Evolutionary conservation across 2,329 filamentous ascomycete species (phyloP).

Genomic region (Clonostachys solani): DNA sequence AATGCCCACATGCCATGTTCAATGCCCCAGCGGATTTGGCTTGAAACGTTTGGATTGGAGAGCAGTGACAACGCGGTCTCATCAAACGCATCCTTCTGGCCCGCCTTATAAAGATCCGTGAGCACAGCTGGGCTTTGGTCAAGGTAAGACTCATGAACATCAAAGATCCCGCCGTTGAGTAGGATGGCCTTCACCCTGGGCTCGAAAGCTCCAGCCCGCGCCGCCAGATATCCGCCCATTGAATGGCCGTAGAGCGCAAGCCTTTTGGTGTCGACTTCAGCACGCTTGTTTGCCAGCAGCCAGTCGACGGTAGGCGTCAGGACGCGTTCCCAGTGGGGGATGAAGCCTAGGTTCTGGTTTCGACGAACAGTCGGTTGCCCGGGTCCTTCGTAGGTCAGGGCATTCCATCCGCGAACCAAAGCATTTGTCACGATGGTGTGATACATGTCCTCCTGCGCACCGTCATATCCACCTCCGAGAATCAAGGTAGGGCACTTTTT

Average conservation of each 20-base stretch:
- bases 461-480: constrained; percentile 36
- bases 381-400: constrained; percentile 39
- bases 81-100: constrained; percentile 11
- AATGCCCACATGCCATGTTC: constrained; percentile 18
- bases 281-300: constrained; percentile 6
- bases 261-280: constrained; percentile 6
- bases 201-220: constrained; percentile 37
- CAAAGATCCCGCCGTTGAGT: constrained; percentile 31
- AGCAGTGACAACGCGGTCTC: constrained; percentile 3
- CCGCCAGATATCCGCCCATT: constrained; percentile 32
- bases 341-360: constrained; percentile 35
- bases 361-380: constrained; percentile 35
- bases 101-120: constrained; percentile 5
- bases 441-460: constrained; percentile 35
- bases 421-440: constrained; percentile 26
- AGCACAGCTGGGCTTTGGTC: constrained; percentile 4
- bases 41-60: constrained; percentile 2
- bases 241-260: constrained; percentile 32
- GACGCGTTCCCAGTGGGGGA: constrained; percentile 35
- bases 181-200: constrained; percentile 33
- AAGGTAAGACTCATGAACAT: constrained; percentile 6
- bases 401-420: constrained; percentile 32
- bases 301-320: constrained; percentile 34
- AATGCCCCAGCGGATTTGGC: constrained; percentile 12
- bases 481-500: constrained; percentile 27